Percentiles rank a stretch among this genome's conserved stretches.
These are phyloP conservation scores for Hypomyces rosellus DNA, from an alignment of 2,329 filamentous ascomycete genomes.

Conservation along the genomic window DNA sequence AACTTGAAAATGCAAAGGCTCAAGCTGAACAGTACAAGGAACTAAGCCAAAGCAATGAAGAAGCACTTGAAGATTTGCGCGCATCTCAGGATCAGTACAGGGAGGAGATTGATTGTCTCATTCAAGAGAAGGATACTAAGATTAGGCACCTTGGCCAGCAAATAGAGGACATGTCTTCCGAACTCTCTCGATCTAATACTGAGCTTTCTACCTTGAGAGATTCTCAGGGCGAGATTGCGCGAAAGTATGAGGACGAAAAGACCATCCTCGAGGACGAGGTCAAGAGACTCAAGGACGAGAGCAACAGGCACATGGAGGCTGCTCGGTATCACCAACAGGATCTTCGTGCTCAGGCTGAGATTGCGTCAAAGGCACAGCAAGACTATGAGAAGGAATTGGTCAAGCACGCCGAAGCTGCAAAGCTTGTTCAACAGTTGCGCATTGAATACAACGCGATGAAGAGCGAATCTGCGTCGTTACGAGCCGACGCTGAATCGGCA, in stretches of 20 bases:
- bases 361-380: conserved; percentile 86
- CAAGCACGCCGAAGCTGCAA: conserved; percentile 93
- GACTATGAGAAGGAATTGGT: conserved; percentile 92
- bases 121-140: conserved; percentile 71
- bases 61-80: conserved; percentile 73
- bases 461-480: conserved; percentile 67
- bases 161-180: conserved; percentile 73
- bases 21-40: conserved; percentile 84
- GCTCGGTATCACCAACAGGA: conserved; percentile 85
- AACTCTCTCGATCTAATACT: conserved; percentile 73
- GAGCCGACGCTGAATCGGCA: conserved; percentile 78
- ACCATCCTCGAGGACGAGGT: conserved; percentile 71
- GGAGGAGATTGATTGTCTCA: conserved; percentile 72
- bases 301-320: conserved; percentile 70
- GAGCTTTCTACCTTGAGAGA: conserved; percentile 77
- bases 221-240: conserved; percentile 67
- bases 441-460: conserved; percentile 76
- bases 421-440: conserved; percentile 71
- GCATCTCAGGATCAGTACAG: conserved; percentile 79
- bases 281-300: conserved; percentile 73
- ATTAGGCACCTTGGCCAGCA: conserved; percentile 79
- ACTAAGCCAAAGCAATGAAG: conserved; percentile 81
- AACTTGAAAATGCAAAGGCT: conserved; percentile 73
- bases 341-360: conserved; percentile 86
- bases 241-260: conserved; percentile 76